Evolutionary conservation across 306 rosid genomes (phyloP).

Genomic region (Corylus americana): DNA sequence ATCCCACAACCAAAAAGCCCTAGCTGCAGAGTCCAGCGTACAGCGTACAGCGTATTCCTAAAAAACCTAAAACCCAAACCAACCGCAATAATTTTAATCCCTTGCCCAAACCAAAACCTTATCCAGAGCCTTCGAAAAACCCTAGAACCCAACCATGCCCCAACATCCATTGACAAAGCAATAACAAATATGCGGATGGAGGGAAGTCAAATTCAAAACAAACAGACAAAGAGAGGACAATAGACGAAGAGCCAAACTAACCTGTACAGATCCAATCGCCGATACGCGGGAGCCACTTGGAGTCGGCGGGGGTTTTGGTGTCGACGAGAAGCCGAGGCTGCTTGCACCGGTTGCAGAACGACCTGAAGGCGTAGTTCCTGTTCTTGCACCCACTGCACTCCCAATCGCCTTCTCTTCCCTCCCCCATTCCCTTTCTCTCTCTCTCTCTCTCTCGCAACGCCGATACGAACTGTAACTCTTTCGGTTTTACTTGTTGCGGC

Average conservation of each 20-base stretch:
- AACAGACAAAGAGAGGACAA: neutral
- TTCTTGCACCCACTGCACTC: slow-evolving; percentile 87
- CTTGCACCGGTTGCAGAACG: slow-evolving; percentile 94
- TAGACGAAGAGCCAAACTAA: slow-evolving; percentile 41
- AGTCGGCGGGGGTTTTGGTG: slow-evolving; percentile 85
- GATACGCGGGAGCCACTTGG: slow-evolving; percentile 96
- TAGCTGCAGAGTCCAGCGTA: neutral
- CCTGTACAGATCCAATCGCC: slow-evolving; percentile 99
- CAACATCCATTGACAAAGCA: neutral
- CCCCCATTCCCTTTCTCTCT: slow-evolving; percentile 46
- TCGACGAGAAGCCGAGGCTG: slow-evolving; percentile 97
- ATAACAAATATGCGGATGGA: too few species aligned
- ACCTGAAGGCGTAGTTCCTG: slow-evolving; percentile 94
- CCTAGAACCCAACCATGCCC: neutral
- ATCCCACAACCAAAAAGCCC: neutral
- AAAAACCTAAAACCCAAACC: neutral
- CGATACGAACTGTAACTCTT: neutral
- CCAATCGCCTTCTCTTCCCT: slow-evolving; percentile 97
- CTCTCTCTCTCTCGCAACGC: slow-evolving; percentile 5
- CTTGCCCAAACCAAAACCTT: neutral
- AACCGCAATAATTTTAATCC: neutral
- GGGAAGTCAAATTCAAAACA: neutral
- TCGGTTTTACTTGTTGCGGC: neutral
- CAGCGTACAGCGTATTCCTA: too few species aligned
- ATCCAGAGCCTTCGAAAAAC: neutral